Evolutionary conservation across 1,139 yeast species (phyloP), one percentile per base, ranked within the genome.

Genomic region (Nematodospora anomalae): DNA sequence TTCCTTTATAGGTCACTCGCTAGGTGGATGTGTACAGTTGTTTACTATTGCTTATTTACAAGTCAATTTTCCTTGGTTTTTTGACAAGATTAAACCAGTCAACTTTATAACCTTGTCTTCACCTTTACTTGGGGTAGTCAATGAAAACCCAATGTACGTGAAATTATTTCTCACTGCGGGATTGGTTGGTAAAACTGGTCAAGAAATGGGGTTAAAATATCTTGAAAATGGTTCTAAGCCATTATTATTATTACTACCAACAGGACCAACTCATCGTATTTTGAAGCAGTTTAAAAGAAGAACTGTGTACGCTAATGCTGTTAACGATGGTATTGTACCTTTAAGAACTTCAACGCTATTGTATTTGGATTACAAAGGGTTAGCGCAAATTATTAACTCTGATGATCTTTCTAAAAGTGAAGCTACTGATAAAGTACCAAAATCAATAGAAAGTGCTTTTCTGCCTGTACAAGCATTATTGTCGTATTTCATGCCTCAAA

Each of bases 271-370:
- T 0, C 88, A 85, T 50, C 70, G 64, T 26, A 74, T 83, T 1
- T 65, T 92, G 38, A 71, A 74, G 39, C 62, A 61, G 46, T 92
- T 92, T 56, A 64, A 64, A 34, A 69, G 84, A 40, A 67, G 97
- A 46, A 85, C 94, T 0, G 68, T 84, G 1, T 83, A 87, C 52
- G 90, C 94, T 2, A 86, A 86, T 52, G 80, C 83, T 1, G 67
- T 81, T n/a, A 80, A 85, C 53, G 96, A 87, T 57, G 98, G 97
- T 0, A 89, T 92, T 38, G 98, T 92, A 0, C 97, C 98, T 0
- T 64, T 92, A 32, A 68, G 97, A 38, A 89, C 98, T 0, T 79
- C 96, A 0, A 84, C 96, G 0, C 62, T 92, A 38, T 62, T 90
- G 18, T 92, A 80, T 52, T 59, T 92, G 12, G 96, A 77, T 47